Conservation (phyloP, 805 yeast species). For the Pichia manshurica region DNA sequence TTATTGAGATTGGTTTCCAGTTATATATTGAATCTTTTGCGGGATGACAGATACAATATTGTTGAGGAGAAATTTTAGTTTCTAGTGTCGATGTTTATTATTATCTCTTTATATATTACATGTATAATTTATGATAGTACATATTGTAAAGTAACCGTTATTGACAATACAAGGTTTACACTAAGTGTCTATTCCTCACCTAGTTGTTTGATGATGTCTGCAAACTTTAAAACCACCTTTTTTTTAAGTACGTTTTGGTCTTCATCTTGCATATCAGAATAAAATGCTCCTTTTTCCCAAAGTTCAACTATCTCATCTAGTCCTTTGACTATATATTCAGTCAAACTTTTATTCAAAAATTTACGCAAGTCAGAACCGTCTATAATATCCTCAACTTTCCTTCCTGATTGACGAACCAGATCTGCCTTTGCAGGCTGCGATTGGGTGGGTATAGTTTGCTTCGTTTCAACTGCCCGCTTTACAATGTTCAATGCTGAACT, state of each 20-base stretch:
- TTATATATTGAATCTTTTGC: slow-evolving; percentile 68
- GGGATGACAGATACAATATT: slow-evolving; percentile 39
- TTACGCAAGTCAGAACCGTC: slow-evolving; percentile 50
- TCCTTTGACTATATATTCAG: slow-evolving; percentile 40
- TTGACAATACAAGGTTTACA: no score
- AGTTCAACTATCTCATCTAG: slow-evolving; percentile 28
- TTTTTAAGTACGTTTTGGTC: neutral
- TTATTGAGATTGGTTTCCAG: slow-evolving; percentile 71
- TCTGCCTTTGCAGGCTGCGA: slow-evolving; percentile 8
- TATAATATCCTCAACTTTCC: slow-evolving; percentile 35
- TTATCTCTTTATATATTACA: neutral
- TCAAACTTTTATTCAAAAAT: slow-evolving; percentile 43
- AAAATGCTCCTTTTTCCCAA: slow-evolving; percentile 20
- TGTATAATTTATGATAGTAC: no score
- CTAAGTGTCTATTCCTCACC: slow-evolving; percentile 6
- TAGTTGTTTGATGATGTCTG: slow-evolving; percentile 12
- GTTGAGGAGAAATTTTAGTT: slow-evolving; percentile 36
- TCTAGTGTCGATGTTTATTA: neutral
- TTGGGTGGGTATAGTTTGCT: neutral
- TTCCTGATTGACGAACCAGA: slow-evolving; percentile 10
- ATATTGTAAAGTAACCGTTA: no score
- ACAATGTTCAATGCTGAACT: neutral
- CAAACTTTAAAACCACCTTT: slow-evolving; percentile 13
- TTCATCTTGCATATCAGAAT: neutral
- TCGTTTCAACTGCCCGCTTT: neutral